phyloP scores from a whole-genome alignment of 73 alveolate species.

The Stentor roeselii region DNA sequence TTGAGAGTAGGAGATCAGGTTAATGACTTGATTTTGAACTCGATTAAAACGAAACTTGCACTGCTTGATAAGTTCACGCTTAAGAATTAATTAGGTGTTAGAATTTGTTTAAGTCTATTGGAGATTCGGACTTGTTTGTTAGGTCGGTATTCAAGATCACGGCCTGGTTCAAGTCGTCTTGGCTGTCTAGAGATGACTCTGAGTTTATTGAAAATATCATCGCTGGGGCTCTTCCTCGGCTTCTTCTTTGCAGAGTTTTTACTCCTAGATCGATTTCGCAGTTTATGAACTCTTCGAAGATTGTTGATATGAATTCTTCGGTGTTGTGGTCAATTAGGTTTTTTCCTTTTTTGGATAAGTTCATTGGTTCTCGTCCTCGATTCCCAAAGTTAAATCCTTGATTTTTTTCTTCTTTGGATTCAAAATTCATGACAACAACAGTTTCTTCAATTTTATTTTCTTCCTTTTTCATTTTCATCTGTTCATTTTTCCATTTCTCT shows the following conservation, averaged over 20 bases:
- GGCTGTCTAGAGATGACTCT: neutral
- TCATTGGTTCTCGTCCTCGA: too few relatives aligned
- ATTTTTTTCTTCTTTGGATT: too few relatives aligned
- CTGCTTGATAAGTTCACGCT: neutral
- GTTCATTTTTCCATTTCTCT: too few relatives aligned
- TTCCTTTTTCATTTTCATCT: too few relatives aligned
- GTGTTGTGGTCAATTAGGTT: too few relatives aligned
- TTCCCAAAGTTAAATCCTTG: too few relatives aligned
- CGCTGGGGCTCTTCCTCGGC: neutral
- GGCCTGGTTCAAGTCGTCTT: neutral
- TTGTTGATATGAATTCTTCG: neutral
- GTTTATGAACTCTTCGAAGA: neutral
- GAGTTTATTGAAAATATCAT: too few relatives aligned
- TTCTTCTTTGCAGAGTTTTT: too few relatives aligned
- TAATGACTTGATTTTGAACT: neutral
- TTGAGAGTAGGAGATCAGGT: neutral
- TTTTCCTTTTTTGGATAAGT: too few relatives aligned
- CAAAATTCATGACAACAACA: too few relatives aligned
- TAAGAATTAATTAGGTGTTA: too few relatives aligned
- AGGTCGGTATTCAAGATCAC: neutral
- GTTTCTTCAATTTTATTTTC: too few relatives aligned
- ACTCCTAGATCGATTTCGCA: neutral
- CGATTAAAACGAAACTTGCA: slow-evolving; percentile 21
- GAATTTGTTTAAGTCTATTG: neutral
- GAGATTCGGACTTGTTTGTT: neutral